Evolutionary conservation across 345 rosid species (phyloP).

Genomic region (Hibiscus tridactylites): DNA sequence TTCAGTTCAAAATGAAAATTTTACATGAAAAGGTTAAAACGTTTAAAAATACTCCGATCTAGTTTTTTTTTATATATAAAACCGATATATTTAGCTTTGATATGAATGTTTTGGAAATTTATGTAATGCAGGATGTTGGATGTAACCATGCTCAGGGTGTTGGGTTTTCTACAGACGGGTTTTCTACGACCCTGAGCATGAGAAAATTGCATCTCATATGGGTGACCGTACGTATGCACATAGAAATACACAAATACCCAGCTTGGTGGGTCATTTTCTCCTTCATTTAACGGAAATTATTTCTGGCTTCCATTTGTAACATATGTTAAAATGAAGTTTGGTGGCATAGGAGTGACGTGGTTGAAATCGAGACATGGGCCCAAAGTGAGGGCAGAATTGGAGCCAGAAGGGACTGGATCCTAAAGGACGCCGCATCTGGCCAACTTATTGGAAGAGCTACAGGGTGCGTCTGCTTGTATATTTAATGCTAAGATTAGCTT

Average conservation of each 20-base stretch:
- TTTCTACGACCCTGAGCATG: constrained; percentile 78
- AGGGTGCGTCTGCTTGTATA: constrained; percentile 34
- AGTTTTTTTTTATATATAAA: neutral
- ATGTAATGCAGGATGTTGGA: constrained; percentile 67
- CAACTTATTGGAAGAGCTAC: constrained; percentile 90
- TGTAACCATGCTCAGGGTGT: constrained; percentile 77
- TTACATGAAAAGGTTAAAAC: neutral
- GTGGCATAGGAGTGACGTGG: constrained; percentile 74
- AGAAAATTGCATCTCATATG: constrained; percentile 87
- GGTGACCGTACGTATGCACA: constrained; percentile 96
- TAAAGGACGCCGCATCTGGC: constrained; percentile 54
- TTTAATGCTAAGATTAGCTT: neutral
- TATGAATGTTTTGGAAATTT: neutral
- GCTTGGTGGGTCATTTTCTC: constrained; percentile 50
- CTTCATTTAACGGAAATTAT: neutral
- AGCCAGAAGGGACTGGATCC: constrained; percentile 93
- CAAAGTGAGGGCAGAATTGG: constrained; percentile 91
- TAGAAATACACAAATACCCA: constrained; percentile 86
- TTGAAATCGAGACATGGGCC: constrained; percentile 97
- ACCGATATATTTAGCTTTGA: neutral
- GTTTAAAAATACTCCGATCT: neutral
- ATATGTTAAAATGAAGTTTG: neutral
- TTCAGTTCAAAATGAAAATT: neutral
- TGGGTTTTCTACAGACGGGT: constrained; percentile 92
- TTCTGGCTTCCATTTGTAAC: neutral